phyloP scores from a whole-genome alignment of 2,329 filamentous ascomycete species.

The Xylariaceae sp. region DNA sequence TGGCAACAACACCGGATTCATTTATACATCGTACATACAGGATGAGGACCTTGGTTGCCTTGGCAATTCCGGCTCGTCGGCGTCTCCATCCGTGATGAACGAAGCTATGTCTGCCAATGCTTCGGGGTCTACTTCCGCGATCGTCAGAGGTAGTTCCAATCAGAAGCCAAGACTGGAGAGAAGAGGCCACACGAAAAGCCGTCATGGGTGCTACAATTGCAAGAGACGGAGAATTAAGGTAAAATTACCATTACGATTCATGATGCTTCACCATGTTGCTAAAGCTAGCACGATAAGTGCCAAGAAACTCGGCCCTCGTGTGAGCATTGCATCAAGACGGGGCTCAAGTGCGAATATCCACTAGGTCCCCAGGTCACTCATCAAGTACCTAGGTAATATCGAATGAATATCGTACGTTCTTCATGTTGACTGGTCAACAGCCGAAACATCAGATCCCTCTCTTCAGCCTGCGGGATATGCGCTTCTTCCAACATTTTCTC shows the following conservation, averaged over 20 bases:
- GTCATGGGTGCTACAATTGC: slow-evolving; percentile 62
- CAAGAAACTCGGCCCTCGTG: slow-evolving; percentile 61
- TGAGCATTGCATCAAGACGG: slow-evolving; percentile 58
- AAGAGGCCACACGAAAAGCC: slow-evolving; percentile 61
- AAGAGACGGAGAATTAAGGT: slow-evolving; percentile 62
- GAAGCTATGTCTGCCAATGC: slow-evolving; percentile 11
- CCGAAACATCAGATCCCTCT: slow-evolving; percentile 54
- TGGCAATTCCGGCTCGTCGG: slow-evolving; percentile 16
- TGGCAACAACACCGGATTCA: slow-evolving; percentile 17
- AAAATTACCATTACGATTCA: slow-evolving; percentile 4
- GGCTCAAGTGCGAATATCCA: slow-evolving; percentile 59
- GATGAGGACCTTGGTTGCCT: slow-evolving; percentile 18
- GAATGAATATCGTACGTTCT: not conserved
- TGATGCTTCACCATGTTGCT: slow-evolving; percentile 1
- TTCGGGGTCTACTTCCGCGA: slow-evolving; percentile 14
- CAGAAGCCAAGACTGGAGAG: slow-evolving; percentile 45
- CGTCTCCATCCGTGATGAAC: slow-evolving; percentile 17
- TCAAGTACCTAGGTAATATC: slow-evolving; percentile 37
- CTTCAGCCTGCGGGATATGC: slow-evolving; percentile 60
- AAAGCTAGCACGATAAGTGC: slow-evolving; percentile 44
- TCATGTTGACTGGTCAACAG: slow-evolving; percentile 32
- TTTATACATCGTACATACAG: slow-evolving; percentile 21
- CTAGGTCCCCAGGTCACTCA: slow-evolving; percentile 45
- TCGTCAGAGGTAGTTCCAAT: slow-evolving; percentile 9
- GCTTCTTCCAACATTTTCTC: slow-evolving; percentile 64